These are phyloP conservation scores for Epipyxis sp. DNA, from an alignment of 108 stramenopile species.

Conservation along the genomic window DNA sequence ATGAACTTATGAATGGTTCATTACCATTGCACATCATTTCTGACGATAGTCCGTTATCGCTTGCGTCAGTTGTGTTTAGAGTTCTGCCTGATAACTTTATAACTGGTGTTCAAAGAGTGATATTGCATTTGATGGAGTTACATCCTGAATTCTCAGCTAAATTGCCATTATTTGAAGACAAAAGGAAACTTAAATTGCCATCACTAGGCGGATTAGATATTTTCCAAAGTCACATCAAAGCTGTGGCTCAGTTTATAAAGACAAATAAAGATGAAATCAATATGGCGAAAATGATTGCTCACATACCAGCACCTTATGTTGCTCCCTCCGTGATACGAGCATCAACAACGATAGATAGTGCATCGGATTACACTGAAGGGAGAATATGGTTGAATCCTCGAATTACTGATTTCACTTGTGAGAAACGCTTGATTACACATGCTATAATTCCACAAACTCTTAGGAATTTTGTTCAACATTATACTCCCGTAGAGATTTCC, in stretches of 20 bases:
- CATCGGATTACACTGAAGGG: not conserved
- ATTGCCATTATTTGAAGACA: constrained; percentile 92
- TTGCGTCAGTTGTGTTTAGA: constrained; percentile 81
- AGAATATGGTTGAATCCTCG: constrained; percentile 33
- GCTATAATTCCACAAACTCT: not conserved
- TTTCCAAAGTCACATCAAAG: constrained; percentile 69
- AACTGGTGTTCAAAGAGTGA: constrained; percentile 31
- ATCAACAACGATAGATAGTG: not conserved
- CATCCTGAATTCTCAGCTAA: constrained; percentile 69
- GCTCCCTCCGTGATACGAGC: not conserved
- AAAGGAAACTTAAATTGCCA: constrained; percentile 83
- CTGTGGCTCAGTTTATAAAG: constrained; percentile 34
- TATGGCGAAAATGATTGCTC: not conserved
- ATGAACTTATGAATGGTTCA: constrained; percentile 84
- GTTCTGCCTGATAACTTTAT: constrained; percentile 81
- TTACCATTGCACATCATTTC: constrained; percentile 84
- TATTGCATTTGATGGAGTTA: constrained; percentile 71
- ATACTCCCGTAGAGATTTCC: not conserved
- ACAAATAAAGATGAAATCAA: not conserved
- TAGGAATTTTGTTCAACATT: not conserved
- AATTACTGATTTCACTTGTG: constrained; percentile 16
- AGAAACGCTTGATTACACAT: not conserved
- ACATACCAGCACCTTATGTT: constrained; percentile 24
- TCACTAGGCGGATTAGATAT: constrained; percentile 90
- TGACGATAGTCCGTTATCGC: constrained; percentile 83